These are phyloP conservation scores for Pichia sp. DNA, from an alignment of 1,139 yeast species.

Conservation along the genomic window DNA sequence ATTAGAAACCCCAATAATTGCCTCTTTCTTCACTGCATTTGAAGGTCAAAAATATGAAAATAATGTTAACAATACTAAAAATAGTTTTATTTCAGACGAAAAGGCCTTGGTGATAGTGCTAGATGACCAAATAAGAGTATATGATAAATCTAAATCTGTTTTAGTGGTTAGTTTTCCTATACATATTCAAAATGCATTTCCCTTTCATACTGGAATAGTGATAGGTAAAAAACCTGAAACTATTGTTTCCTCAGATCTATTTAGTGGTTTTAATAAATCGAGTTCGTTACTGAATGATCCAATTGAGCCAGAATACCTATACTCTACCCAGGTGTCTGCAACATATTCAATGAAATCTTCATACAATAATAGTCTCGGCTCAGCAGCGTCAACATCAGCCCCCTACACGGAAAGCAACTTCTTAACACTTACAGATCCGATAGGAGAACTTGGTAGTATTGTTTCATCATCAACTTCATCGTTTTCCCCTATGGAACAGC, in stretches of 20 bases:
- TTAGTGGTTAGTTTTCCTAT: slow-evolving; percentile 63
- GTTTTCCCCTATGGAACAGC: slow-evolving; percentile 51
- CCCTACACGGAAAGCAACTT: slow-evolving; percentile 32
- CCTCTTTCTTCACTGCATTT: slow-evolving; percentile 27
- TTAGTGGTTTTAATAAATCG: background rate
- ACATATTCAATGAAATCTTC: slow-evolving; percentile 5
- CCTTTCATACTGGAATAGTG: slow-evolving; percentile 56
- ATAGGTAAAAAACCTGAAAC: slow-evolving; percentile 23
- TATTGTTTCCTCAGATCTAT: slow-evolving; percentile 1
- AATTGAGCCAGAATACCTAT: slow-evolving; percentile 9
- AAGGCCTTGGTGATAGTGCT: slow-evolving; percentile 46
- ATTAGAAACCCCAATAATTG: slow-evolving; percentile 41
- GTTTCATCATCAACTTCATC: slow-evolving; percentile 67
- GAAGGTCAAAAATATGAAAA: slow-evolving; percentile 11
- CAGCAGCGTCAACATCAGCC: slow-evolving; percentile 12
- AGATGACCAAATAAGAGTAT: slow-evolving; percentile 47
- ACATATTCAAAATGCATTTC: slow-evolving; percentile 45
- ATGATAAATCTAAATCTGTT: slow-evolving; percentile 51
- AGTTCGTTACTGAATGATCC: background rate
- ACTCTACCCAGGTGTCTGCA: slow-evolving; percentile 8
- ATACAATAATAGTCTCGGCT: background rate
- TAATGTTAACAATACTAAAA: slow-evolving; percentile 8
- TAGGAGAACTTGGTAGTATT: slow-evolving; percentile 60
- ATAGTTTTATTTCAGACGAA: background rate
- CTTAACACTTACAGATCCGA: slow-evolving; percentile 61